Evolutionary conservation across 2,329 filamentous ascomycete species (phyloP).

Genomic region (Xylaria sp.): DNA sequence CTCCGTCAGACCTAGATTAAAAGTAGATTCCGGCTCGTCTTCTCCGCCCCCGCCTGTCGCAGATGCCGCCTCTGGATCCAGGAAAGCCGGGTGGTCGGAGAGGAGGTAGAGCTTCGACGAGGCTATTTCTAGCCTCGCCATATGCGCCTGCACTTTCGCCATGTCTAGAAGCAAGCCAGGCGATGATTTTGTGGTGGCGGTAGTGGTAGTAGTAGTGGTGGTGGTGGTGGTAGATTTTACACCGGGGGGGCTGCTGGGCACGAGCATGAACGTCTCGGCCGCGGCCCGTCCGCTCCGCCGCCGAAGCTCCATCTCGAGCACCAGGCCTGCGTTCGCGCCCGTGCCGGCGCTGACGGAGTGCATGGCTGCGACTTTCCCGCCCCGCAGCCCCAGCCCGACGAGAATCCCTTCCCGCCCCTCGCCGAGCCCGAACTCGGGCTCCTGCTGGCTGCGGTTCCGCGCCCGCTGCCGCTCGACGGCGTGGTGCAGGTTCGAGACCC

Average conservation of each 20-base stretch:
- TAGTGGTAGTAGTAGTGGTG: too few species aligned
- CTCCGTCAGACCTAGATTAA: constrained; percentile 87
- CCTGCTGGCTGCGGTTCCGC: constrained; percentile 76
- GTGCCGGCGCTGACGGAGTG: background rate
- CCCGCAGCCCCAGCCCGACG: constrained; percentile 66
- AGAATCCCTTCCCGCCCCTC: constrained; percentile 84
- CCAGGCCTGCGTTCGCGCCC: constrained; percentile 61
- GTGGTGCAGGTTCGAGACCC: constrained; percentile 77
- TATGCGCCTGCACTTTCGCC: constrained; percentile 34
- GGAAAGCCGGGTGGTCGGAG: constrained; percentile 80
- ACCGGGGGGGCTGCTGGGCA: constrained; percentile 41
- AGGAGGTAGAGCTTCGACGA: constrained; percentile 67
- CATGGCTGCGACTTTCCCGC: constrained; percentile 46
- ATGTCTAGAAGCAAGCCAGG: background rate
- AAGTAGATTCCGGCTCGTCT: constrained; percentile 76
- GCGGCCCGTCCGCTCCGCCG: constrained; percentile 84
- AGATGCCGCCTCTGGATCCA: constrained; percentile 39
- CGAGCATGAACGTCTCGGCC: constrained; percentile 71
- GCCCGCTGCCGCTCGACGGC: constrained; percentile 80
- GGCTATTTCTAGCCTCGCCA: constrained; percentile 32
- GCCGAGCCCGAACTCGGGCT: constrained; percentile 81
- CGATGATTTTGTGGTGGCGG: too few species aligned
- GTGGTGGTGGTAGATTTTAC: constrained; percentile 16
- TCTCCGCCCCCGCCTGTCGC: constrained; percentile 51
- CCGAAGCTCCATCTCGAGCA: constrained; percentile 87